A percentile compares a stretch with the other conserved stretches of the same genome.
Evolutionary conservation across 163 green algal species (phyloP).

Genomic region (Scenedesmus sp.): DNA sequence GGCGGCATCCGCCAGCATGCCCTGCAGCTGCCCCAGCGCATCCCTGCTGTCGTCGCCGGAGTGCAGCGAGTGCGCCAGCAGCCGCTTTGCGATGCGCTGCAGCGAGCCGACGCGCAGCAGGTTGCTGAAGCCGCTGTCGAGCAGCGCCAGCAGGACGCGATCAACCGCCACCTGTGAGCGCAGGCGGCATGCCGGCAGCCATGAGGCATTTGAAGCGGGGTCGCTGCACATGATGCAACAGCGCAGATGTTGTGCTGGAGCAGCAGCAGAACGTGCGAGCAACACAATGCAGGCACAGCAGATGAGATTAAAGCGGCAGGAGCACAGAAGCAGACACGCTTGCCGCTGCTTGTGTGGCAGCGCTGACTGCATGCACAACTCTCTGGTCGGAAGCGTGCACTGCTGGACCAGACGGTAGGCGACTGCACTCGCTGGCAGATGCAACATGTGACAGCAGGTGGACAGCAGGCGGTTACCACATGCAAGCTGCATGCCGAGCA

Average conservation of each 20-base stretch:
- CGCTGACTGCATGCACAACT: no score
- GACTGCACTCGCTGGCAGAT: no score
- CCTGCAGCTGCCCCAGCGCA: slow-evolving; percentile 72
- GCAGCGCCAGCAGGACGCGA: slow-evolving; percentile 79
- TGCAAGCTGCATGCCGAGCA: background rate
- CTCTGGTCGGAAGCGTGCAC: no score
- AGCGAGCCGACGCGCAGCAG: slow-evolving; percentile 90
- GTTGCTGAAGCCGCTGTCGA: slow-evolving; percentile 80
- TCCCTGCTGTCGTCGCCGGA: slow-evolving; percentile 60
- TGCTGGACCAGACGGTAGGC: no score
- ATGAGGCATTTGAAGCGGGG: slow-evolving; percentile 72
- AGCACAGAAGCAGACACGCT: background rate
- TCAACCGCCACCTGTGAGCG: slow-evolving; percentile 89
- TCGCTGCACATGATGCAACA: no score
- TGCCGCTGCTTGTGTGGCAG: background rate
- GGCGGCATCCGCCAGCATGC: slow-evolving; percentile 73
- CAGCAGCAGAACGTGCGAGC: background rate
- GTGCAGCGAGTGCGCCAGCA: slow-evolving; percentile 89
- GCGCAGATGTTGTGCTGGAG: background rate
- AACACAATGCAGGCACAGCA: background rate
- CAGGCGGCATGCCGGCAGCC: slow-evolving; percentile 79
- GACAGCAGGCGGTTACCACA: no score
- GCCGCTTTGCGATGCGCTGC: slow-evolving; percentile 76
- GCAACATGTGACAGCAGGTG: no score
- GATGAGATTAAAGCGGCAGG: background rate